phyloP scores from a whole-genome alignment of 768 basidiomycete genomes.

The Boletus tylopilopsis region DNA sequence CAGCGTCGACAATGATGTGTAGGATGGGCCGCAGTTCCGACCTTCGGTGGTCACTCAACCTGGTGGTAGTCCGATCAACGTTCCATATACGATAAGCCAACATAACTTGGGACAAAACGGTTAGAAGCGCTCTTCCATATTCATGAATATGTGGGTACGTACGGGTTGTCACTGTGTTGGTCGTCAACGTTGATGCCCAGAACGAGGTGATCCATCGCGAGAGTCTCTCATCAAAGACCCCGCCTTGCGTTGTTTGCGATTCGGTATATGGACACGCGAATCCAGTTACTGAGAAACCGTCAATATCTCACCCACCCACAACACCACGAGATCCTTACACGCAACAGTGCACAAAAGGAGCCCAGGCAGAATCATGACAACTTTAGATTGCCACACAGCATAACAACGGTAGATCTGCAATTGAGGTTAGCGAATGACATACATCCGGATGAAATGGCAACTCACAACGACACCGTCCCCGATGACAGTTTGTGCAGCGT shows the following conservation, averaged over 20 bases:
- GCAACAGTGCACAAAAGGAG: constrained; percentile 29
- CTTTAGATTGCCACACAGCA: constrained; percentile 30
- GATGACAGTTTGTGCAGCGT: constrained; percentile 25
- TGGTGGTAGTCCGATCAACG: constrained; percentile 21
- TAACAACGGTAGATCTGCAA: constrained; percentile 29
- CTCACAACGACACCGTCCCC: constrained; percentile 31
- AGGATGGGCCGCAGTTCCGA: constrained; percentile 19
- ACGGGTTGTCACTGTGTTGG: constrained; percentile 34
- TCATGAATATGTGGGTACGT: not conserved
- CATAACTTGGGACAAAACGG: constrained; percentile 12
- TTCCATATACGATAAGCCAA: constrained; percentile 31
- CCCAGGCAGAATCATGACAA: constrained; percentile 25
- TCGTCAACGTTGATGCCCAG: constrained; percentile 29
- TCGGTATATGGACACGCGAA: constrained; percentile 16
- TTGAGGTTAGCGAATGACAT: not conserved
- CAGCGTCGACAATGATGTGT: constrained; percentile 35
- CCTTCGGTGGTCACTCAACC: constrained; percentile 6
- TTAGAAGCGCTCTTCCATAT: not conserved
- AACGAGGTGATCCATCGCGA: constrained; percentile 35
- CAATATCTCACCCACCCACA: not conserved
- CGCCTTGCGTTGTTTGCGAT: constrained; percentile 1
- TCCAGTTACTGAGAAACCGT: constrained; percentile 14
- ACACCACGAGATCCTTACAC: constrained; percentile 12
- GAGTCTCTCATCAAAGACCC: constrained; percentile 27
- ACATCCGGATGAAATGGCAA: not conserved